phyloP scores from a whole-genome alignment of 1,139 yeast genomes.

The Kodamaea fungicola region DNA sequence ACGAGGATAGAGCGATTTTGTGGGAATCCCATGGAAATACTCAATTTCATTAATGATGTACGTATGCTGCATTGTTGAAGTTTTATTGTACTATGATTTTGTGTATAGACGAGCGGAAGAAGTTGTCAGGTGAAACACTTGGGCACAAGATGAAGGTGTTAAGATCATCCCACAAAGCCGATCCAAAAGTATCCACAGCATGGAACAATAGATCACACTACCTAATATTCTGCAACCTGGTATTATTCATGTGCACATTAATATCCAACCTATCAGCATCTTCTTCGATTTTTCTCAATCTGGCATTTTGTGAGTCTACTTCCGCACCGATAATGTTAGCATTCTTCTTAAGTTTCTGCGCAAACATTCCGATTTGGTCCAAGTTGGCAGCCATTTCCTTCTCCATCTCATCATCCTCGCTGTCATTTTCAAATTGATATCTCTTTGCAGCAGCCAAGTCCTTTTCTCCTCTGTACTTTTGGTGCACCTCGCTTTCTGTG shows the following conservation, averaged over 20 bases:
- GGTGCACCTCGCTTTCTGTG: slow-evolving; percentile 37
- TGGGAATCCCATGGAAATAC: too few relatives aligned
- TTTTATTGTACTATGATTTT: too few relatives aligned
- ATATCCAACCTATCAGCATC: slow-evolving; percentile 56
- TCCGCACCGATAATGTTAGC: slow-evolving; percentile 49
- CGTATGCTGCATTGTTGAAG: too few relatives aligned
- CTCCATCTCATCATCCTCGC: slow-evolving; percentile 59
- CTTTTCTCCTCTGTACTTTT: slow-evolving; percentile 49
- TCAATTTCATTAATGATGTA: too few relatives aligned
- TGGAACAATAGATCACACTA: slow-evolving; percentile 8
- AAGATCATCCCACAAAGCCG: too few relatives aligned
- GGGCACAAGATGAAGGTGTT: too few relatives aligned
- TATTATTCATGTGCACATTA: slow-evolving; percentile 48
- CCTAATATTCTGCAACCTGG: slow-evolving; percentile 44
- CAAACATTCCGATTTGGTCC: slow-evolving; percentile 48
- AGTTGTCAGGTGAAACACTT: too few relatives aligned
- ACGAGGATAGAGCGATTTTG: too few relatives aligned
- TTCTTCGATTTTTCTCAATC: slow-evolving; percentile 50
- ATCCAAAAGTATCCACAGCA: too few relatives aligned
- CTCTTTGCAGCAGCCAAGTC: slow-evolving; percentile 46
- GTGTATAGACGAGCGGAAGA: too few relatives aligned
- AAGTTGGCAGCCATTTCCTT: slow-evolving; percentile 52
- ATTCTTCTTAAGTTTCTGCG: slow-evolving; percentile 39
- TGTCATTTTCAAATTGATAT: slow-evolving; percentile 52
- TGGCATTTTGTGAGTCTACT: slow-evolving; percentile 47